Base-by-base conservation (phyloP, 2,329 filamentous ascomycete genomes). In the Colletotrichum sp. region DNA sequence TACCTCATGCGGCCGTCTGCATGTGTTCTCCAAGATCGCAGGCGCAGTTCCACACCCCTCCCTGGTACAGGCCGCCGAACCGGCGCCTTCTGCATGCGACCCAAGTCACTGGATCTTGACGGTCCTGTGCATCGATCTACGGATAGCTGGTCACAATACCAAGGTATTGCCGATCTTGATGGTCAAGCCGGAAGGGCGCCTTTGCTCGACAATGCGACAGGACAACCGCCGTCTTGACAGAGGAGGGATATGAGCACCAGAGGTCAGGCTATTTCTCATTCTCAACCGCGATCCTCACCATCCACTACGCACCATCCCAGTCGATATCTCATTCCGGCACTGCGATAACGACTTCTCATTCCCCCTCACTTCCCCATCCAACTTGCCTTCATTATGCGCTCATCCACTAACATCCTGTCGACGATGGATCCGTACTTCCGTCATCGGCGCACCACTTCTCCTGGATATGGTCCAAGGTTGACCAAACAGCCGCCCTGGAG, bases 81-180 rank as follows among this genome's bases (percentile, higher is more conserved):
- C 63, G 44, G 67, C 60, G 49, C 65, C 73, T 44, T 63, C 63
- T 74, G 74, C 74, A 76, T 76, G 34, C 7, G 36, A 44, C 21
- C 64, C 65, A 39, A 64, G 71, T 76, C 74, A 76, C 74, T 64
- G 70, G 74, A 74, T 69, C 65, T 26, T 7, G 57, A 39, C 71
- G 8, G 26, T 65, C n/a, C 18, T 63, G 30, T 21, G 13, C 30
- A 24, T 68, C 24, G 24, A 52, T 52, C 34, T 26, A 16, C 36
- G 13, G 10, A 32, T 32, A 24, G 21, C 59, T 64, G 13, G 34
- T 24, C 34, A 64, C 34, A 34, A 21, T 63, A 12, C 28, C 2
- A 36, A 36, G 34, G 34, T 36, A n/a, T 65, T 34, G 32, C 9
- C 32, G 34, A 65, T 44, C 34, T 49, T 49, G 62, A 26, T 12